Percentiles rank a stretch among this genome's conserved stretches.
phyloP scores from a whole-genome alignment of 352 stramenopile species.

The Phytopythium boreale region DNA sequence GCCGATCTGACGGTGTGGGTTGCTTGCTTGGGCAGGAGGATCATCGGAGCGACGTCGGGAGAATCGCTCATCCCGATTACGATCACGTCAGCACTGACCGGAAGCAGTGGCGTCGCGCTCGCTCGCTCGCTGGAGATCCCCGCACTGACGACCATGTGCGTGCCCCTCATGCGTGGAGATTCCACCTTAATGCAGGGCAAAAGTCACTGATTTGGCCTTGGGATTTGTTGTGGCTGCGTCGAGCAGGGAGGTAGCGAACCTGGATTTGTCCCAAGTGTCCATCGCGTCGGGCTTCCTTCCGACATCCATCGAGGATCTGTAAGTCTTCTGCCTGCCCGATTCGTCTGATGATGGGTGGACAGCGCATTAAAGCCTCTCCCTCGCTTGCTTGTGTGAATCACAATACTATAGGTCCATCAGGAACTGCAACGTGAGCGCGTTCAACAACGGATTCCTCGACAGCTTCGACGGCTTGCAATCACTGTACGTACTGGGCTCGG shows the following conservation, averaged over 20 bases:
- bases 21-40: not conserved
- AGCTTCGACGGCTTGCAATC: slow-evolving; percentile 21
- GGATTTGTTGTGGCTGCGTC: not conserved
- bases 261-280: slow-evolving; percentile 24
- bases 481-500: slow-evolving; percentile 15
- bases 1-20: not conserved
- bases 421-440: slow-evolving; percentile 26
- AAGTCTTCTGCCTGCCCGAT: not conserved
- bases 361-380: not conserved
- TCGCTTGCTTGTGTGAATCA: not conserved
- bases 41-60: not conserved
- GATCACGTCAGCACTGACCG: slow-evolving; percentile 15
- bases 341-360: not conserved
- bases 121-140: slow-evolving; percentile 19
- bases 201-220: not conserved
- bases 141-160: slow-evolving; percentile 24
- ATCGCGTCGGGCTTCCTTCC: slow-evolving; percentile 27
- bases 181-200: not conserved
- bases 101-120: slow-evolving; percentile 17
- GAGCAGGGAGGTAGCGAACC: slow-evolving; percentile 28
- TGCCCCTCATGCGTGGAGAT: not conserved
- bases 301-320: slow-evolving; percentile 28
- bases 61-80: slow-evolving; percentile 17
- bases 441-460: slow-evolving; percentile 29
- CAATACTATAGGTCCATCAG: slow-evolving; percentile 15